Conservation (phyloP, 306 rosid species). For the Sesbania bispinosa region DNA sequence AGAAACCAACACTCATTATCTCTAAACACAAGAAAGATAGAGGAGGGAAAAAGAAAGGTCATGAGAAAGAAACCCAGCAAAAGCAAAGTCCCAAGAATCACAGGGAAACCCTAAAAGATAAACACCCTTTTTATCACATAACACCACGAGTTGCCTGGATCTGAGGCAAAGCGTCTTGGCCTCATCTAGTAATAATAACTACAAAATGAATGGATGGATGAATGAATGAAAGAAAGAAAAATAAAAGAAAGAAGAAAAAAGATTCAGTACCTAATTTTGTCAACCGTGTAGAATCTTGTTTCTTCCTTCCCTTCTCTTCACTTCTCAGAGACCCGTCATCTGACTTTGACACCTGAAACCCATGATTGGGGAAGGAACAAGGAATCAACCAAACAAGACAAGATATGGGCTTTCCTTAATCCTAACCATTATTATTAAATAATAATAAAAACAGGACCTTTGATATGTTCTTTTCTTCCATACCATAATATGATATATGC, state of each 20-base stretch:
- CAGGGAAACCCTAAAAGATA: slow-evolving; percentile 58
- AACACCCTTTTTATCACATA: slow-evolving; percentile 42
- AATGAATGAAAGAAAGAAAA: slow-evolving; percentile 20
- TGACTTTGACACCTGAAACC: slow-evolving; percentile 34
- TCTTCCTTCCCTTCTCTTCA: slow-evolving; percentile 15
- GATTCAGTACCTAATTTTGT: slow-evolving; percentile 50
- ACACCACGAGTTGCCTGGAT: slow-evolving; percentile 62
- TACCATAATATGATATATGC: neutral
- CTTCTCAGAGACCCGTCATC: neutral
- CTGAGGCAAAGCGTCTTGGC: slow-evolving; percentile 68
- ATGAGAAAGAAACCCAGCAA: slow-evolving; percentile 62
- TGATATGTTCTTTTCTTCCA: neutral
- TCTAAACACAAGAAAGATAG: slow-evolving; percentile 51
- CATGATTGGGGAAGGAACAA: slow-evolving; percentile 24
- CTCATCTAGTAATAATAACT: slow-evolving; percentile 35
- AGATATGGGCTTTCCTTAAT: slow-evolving; percentile 22
- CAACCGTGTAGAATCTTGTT: slow-evolving; percentile 38
- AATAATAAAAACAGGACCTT: slow-evolving; percentile 15
- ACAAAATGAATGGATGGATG: slow-evolving; percentile 36
- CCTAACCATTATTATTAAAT: neutral
- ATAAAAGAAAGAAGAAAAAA: neutral
- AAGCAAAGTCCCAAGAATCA: slow-evolving; percentile 69
- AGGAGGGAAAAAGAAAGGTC: slow-evolving; percentile 34
- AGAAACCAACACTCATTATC: slow-evolving; percentile 41
- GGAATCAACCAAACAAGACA: slow-evolving; percentile 29